These are phyloP conservation scores for Solanum sitiens DNA, from an alignment of 257 asterid genomes.

Conservation along the genomic window DNA sequence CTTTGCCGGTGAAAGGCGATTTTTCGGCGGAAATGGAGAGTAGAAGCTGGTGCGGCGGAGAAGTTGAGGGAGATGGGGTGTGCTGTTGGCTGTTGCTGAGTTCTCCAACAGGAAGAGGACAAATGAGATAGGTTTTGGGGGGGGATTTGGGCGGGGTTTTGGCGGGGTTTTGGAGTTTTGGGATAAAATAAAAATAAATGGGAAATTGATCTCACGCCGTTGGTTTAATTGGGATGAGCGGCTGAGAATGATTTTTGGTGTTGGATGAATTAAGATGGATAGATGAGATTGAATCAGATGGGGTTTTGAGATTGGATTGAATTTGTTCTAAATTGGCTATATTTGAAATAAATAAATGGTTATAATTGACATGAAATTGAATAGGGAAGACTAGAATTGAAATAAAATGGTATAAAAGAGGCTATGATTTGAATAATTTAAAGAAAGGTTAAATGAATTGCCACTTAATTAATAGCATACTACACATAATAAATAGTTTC, in stretches of 20 bases:
- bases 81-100: background rate
- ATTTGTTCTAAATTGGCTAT: no score
- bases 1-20: background rate
- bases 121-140: background rate
- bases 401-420: background rate
- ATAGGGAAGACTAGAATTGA: no score
- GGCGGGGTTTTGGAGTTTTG: background rate
- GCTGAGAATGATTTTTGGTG: background rate
- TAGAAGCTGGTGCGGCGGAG: background rate
- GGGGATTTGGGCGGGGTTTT: background rate
- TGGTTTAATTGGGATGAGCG: background rate
- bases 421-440: background rate
- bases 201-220: background rate
- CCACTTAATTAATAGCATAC: background rate
- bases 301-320: no score
- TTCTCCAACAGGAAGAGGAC: background rate
- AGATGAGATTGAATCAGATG: background rate
- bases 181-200: background rate
- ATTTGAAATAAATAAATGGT: background rate
- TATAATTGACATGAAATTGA: background rate
- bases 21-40: background rate
- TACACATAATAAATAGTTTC: background rate
- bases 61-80: background rate
- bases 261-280: background rate
- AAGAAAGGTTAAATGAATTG: background rate